These are phyloP conservation scores for Eremomyces bilateralis DNA, from an alignment of 495 filamentous ascomycete species.

Conservation along the genomic window DNA sequence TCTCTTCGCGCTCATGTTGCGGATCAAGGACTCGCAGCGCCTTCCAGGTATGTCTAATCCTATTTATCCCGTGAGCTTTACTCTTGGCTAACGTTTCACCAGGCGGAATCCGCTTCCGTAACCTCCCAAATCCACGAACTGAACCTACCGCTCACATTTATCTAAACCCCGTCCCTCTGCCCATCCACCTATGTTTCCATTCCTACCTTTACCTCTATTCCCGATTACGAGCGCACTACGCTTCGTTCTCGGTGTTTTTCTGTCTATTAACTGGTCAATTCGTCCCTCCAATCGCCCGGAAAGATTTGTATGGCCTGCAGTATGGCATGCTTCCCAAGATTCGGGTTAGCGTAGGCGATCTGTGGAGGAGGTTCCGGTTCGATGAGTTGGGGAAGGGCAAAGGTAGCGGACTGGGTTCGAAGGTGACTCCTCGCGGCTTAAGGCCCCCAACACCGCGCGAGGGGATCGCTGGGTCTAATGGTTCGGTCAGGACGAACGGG, in stretches of 20 bases:
- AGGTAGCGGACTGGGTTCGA: no score
- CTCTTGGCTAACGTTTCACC: slow-evolving; percentile 2
- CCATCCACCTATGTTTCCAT: slow-evolving; percentile 81
- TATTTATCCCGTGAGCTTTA: slow-evolving; percentile 5
- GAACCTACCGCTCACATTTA: slow-evolving; percentile 43
- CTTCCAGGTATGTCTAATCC: slow-evolving; percentile 45
- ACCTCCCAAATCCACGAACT: slow-evolving; percentile 51
- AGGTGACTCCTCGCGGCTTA: no score
- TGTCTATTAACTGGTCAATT: slow-evolving; percentile 78
- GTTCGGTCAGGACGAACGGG: no score
- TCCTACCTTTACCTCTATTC: slow-evolving; percentile 91
- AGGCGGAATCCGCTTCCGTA: slow-evolving; percentile 83
- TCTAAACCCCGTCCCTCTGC: slow-evolving; percentile 74
- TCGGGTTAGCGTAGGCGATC: slow-evolving; percentile 56
- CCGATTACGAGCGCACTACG: slow-evolving; percentile 84
- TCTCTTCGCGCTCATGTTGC: slow-evolving; percentile 89
- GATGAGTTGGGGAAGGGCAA: no score
- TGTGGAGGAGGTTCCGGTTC: no score
- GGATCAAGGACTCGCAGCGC: slow-evolving; percentile 77
- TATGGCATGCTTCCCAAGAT: slow-evolving; percentile 90
- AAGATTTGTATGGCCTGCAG: slow-evolving; percentile 88
- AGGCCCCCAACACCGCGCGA: no score
- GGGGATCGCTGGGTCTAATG: no score
- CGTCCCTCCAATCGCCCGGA: slow-evolving; percentile 67
- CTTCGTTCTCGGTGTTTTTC: slow-evolving; percentile 68